Conservation (phyloP, 495 filamentous ascomycete species). For the Tuber calosporum region DNA sequence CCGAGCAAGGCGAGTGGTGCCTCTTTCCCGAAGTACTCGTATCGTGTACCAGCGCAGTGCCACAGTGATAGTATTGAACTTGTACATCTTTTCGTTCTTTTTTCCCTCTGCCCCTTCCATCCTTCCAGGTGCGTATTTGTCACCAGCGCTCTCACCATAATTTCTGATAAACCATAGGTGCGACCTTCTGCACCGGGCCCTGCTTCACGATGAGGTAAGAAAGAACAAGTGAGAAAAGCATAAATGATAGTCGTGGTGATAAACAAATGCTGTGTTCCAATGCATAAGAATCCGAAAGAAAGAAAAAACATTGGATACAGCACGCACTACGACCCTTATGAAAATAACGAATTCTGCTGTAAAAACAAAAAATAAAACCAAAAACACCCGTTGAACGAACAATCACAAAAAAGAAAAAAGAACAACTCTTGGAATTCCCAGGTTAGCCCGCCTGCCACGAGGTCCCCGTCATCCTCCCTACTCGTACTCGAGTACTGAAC, state of each 20-base stretch:
- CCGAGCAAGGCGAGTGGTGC: neutral
- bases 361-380: neutral
- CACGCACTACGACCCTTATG: neutral
- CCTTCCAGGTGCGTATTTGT: neutral
- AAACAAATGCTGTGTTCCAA: neutral
- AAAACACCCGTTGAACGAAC: neutral
- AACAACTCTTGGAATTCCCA: slow-evolving; percentile 22
- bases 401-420: neutral
- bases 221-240: neutral
- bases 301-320: neutral
- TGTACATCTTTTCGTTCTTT: neutral
- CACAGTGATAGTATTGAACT: neutral
- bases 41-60: neutral
- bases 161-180: no score
- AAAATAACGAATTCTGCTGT: neutral
- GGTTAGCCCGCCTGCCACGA: slow-evolving; percentile 34
- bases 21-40: neutral
- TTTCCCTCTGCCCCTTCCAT: neutral
- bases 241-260: neutral
- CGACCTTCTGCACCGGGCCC: neutral
- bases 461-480: slow-evolving; percentile 30
- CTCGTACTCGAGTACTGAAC: neutral
- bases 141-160: neutral
- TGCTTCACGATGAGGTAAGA: neutral
- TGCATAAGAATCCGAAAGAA: neutral